Evolutionary conservation across 768 basidiomycete species (phyloP), one percentile per base, ranked within the genome.

Genomic region (Xerocomellus amylosporus): DNA sequence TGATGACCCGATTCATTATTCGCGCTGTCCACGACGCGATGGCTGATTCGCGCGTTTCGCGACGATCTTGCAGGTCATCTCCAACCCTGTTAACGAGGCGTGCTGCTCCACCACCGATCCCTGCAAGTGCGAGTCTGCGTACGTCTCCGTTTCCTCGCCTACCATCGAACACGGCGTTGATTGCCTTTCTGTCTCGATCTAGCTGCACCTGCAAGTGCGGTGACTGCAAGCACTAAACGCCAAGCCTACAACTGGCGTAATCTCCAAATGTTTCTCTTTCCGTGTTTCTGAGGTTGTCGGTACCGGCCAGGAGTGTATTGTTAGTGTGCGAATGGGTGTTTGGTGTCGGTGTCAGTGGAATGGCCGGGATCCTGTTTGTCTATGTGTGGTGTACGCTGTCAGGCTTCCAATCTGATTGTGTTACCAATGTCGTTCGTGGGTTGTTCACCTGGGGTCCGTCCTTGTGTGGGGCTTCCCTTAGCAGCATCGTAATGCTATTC

Each of bases 401-500:
- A 7, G 12, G 22, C 36, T 20, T 42, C 17, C 26, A 43, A 54
- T 43, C 28, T 38, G 20, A 44, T 44, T 20, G 5, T 44, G 41
- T 31, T 38, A 8, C 2, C 24, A 4, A 19, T 15, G 30, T 22
- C 14, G 19, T 37, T 17, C 7, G 20, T 10, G 46, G 14, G 46
- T 17, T 34, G 20, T 8, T 26, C 20, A 8, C 13, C 26, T 26
- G 26, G 5, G 26, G 26, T 26, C 26, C 1, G 26, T 26, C 26
- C 4, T 26, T 26, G 7, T 1, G 26, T 6, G 26, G 5, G 26
- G 26, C 26, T 26, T 26, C 5, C 26, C 26, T 26, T 26, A 86
- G 70, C 42, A 87, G 77, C 74, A 86, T 80, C 61, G 74, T 83
- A 41, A 82, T 65, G 4, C 83, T 87, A 0, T 46, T 41, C 3